phyloP scores from a whole-genome alignment of 805 yeast species.

The Nakazawaea wyomingensis region DNA sequence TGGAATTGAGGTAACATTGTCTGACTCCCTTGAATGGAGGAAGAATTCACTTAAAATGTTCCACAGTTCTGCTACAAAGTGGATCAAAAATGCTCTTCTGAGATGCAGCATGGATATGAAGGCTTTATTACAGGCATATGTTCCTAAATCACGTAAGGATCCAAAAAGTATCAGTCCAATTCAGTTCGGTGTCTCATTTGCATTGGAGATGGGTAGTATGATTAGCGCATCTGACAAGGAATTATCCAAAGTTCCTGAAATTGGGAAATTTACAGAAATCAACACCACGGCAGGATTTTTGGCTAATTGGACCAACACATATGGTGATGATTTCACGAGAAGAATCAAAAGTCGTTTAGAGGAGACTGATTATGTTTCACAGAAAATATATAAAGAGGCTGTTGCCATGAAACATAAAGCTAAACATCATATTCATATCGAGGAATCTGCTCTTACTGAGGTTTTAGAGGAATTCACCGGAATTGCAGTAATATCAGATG shows the following conservation, averaged over 20 bases:
- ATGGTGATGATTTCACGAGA: constrained; percentile 30
- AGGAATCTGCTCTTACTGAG: constrained; percentile 30
- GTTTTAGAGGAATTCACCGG: constrained; percentile 38
- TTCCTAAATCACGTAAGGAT: constrained; percentile 34
- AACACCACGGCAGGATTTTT: constrained; percentile 67
- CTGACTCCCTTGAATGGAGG: constrained; percentile 78
- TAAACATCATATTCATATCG: constrained; percentile 15
- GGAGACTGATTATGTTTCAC: constrained; percentile 19
- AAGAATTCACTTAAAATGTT: constrained; percentile 57
- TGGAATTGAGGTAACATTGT: constrained; percentile 51
- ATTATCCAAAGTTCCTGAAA: constrained; percentile 41
- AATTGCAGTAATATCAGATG: constrained; percentile 31
- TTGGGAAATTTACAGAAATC: constrained; percentile 30
- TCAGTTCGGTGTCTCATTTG: constrained; percentile 84
- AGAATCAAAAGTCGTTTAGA: constrained; percentile 23
- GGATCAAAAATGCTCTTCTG: constrained; percentile 59
- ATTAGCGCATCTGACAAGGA: constrained; percentile 66
- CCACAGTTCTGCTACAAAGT: constrained; percentile 51
- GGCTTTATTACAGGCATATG: constrained; percentile 72
- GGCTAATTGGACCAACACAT: constrained; percentile 60
- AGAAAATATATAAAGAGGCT: constrained; percentile 13
- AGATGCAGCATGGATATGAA: constrained; percentile 71
- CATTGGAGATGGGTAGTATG: constrained; percentile 80
- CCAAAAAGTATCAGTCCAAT: constrained; percentile 27
- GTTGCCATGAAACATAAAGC: constrained; percentile 3